These are phyloP conservation scores for Penicillium paradoxum DNA, from an alignment of 495 filamentous ascomycete genomes.

Conservation along the genomic window DNA sequence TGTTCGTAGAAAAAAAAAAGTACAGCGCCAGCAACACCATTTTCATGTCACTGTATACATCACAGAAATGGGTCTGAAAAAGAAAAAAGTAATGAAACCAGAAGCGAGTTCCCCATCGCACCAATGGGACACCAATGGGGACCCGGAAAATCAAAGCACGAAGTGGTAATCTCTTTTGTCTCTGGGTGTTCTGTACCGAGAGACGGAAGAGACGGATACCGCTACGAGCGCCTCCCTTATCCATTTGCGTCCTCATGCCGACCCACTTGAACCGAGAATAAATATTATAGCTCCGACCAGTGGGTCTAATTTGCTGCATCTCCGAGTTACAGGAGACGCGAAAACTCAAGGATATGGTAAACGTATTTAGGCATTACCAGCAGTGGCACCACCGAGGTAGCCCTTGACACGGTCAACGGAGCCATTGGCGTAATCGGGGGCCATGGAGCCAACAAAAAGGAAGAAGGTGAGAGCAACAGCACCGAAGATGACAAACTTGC, in stretches of 20 bases:
- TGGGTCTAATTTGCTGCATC: not conserved
- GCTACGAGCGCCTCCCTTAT: not conserved
- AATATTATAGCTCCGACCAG: not conserved
- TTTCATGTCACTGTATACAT: slow-evolving; percentile 17
- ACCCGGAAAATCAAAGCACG: slow-evolving; percentile 14
- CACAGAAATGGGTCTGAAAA: slow-evolving; percentile 13
- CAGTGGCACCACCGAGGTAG: slow-evolving; percentile 38
- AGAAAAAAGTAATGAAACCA: slow-evolving; percentile 4
- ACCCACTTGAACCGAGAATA: not conserved
- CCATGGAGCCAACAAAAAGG: slow-evolving; percentile 60
- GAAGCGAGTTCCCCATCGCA: slow-evolving; percentile 5
- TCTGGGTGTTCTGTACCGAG: slow-evolving; percentile 36
- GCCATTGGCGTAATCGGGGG: slow-evolving; percentile 42
- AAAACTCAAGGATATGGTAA: not conserved
- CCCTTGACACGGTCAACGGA: slow-evolving; percentile 38
- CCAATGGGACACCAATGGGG: slow-evolving; percentile 5
- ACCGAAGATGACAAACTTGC: slow-evolving; percentile 69
- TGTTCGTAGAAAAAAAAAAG: slow-evolving; percentile 17
- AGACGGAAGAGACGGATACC: not conserved
- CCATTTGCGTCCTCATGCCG: not conserved
- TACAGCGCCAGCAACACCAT: slow-evolving; percentile 20
- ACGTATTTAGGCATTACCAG: slow-evolving; percentile 32
- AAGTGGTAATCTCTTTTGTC: slow-evolving; percentile 22
- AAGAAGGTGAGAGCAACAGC: slow-evolving; percentile 59
- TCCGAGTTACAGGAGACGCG: not conserved